Percentiles rank a stretch among this genome's conserved stretches.
These are phyloP conservation scores for Trichoderma parareesei DNA, from an alignment of 495 filamentous ascomycete species.

Conservation along the genomic window DNA sequence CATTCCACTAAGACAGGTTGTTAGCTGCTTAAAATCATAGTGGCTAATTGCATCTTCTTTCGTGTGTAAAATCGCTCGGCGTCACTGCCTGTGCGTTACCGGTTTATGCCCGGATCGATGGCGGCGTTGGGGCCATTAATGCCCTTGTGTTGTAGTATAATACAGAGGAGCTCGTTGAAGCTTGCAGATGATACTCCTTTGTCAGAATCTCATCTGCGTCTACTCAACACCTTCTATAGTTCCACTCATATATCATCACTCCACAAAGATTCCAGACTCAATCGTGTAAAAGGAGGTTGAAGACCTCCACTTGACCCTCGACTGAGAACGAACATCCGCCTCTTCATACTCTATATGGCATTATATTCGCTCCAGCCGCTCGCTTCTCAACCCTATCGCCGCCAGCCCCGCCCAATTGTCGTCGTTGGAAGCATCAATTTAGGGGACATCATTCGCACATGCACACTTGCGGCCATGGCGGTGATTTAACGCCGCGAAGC, in stretches of 20 bases:
- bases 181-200: too few relatives aligned
- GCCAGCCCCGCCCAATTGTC: background rate
- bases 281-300: background rate
- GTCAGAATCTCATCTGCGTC: too few relatives aligned
- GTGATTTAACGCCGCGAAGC: background rate
- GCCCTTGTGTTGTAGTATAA: too few relatives aligned
- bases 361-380: background rate
- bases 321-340: background rate
- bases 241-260: background rate
- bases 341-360: background rate
- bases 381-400: background rate
- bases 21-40: conserved; percentile 3
- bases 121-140: too few relatives aligned
- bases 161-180: too few relatives aligned
- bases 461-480: background rate
- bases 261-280: background rate
- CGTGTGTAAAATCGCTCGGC: background rate
- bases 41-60: background rate
- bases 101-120: background rate
- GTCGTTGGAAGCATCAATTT: background rate
- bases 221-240: too few relatives aligned
- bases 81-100: background rate
- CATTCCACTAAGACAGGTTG: background rate
- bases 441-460: background rate
- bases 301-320: background rate